Base-by-base conservation (phyloP, 805 yeast genomes). In the Alloascoidea africana region DNA sequence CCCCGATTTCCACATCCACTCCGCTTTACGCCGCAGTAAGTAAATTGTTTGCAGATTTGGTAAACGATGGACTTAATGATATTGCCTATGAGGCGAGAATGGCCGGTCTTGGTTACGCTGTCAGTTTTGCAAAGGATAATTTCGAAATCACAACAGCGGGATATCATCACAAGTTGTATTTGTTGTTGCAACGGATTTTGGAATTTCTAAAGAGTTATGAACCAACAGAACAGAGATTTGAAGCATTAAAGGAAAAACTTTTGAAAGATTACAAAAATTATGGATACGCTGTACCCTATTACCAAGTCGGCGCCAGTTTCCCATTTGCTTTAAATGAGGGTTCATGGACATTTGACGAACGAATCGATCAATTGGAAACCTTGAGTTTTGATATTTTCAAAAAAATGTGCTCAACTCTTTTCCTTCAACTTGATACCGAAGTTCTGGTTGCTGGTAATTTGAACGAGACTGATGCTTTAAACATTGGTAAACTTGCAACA, bases 61-160 rank as follows among this genome's bases (percentile, higher is more conserved):
- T 89, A 16, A 80, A 73, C 38, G 96, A 87, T 50, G 73, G 71
- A 27, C 62, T 91, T 44, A 74, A 73, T 46, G 87, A 85, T 48
- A 59, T 75, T 38, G 73, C 84, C 5, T 89, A 89, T 49, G 80
- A 82, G 50, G 96, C 98, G 1, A 69, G 73, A 5, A 65, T 86
- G 39, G 95, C 91, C 2, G 91, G 91, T 0, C 65, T 85, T 40
- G 60, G 66, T 37, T 74, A 75, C 41, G 57, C 65, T 2, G 63
- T 87, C 32, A 56, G 65, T 18, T 60, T 70, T 41, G 70, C 78
- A 39, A 68, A 78, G 43, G 85, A 77, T 45, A 94, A 96, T 0
- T 49, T 87, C 32, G 68, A 70, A 32, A 51, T 89, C 34, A 71
- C 70, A 36, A 62, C 85, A 16, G 62, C 66, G 32, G 98, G 98